A percentile compares a stretch with the other conserved stretches of the same genome.
phyloP scores from a whole-genome alignment of 805 yeast species.

The Yarrowia sp. region DNA sequence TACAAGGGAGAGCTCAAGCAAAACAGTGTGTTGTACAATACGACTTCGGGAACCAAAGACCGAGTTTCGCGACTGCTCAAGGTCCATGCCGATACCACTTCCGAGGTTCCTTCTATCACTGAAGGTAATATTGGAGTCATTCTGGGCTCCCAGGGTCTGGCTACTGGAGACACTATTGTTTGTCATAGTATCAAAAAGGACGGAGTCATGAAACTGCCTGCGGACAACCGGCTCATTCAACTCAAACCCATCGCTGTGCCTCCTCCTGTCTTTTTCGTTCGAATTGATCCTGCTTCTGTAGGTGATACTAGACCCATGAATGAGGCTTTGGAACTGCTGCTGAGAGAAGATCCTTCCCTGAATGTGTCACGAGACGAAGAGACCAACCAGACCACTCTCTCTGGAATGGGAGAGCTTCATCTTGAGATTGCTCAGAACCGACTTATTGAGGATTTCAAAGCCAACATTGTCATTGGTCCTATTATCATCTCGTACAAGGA shows the following conservation, averaged over 20 bases:
- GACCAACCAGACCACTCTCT: slow-evolving; percentile 77
- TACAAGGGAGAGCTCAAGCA: slow-evolving; percentile 74
- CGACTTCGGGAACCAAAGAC: slow-evolving; percentile 64
- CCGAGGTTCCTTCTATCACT: slow-evolving; percentile 58
- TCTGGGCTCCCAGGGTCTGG: slow-evolving; percentile 64
- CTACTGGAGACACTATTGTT: slow-evolving; percentile 89
- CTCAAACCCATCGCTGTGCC: slow-evolving; percentile 80
- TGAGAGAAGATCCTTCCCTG: slow-evolving; percentile 91
- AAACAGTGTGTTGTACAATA: slow-evolving; percentile 60
- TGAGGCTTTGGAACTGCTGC: slow-evolving; percentile 57
- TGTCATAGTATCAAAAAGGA: slow-evolving; percentile 55
- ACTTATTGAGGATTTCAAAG: slow-evolving; percentile 74
- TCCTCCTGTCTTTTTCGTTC: slow-evolving; percentile 86
- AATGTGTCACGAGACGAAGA: slow-evolving; percentile 70
- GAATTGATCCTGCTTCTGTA: slow-evolving; percentile 76
- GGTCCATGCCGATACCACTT: slow-evolving; percentile 86
- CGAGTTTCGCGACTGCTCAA: slow-evolving; percentile 64
- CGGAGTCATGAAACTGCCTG: slow-evolving; percentile 47
- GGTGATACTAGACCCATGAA: slow-evolving; percentile 78
- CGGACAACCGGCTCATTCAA: slow-evolving; percentile 44
- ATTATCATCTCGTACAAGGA: slow-evolving; percentile 91
- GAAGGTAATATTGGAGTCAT: slow-evolving; percentile 91
- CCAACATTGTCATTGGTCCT: slow-evolving; percentile 73
- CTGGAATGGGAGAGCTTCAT: slow-evolving; percentile 98
- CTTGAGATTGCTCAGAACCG: slow-evolving; percentile 83